Conservation (phyloP, 306 rosid species). For the Dicorynia guianensis region DNA sequence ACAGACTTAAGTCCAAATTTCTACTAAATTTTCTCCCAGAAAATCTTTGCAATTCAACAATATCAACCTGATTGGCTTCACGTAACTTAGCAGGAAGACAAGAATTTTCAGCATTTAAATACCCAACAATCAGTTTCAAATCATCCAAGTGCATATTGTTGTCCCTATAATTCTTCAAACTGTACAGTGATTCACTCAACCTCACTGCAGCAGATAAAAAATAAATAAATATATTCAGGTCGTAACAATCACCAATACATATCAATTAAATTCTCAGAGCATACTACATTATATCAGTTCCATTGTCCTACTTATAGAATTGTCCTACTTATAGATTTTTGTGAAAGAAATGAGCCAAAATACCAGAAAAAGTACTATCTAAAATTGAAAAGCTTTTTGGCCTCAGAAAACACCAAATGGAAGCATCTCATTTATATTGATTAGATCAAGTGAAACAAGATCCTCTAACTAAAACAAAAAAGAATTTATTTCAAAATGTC, state of each 20-base stretch:
- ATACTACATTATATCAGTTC: neutral
- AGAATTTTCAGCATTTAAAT: constrained; percentile 58
- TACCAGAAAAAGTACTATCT: neutral
- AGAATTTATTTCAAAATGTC: neutral
- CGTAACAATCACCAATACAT: constrained; percentile 29
- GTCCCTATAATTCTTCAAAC: constrained; percentile 69
- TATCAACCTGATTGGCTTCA: constrained; percentile 52
- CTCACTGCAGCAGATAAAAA: constrained; percentile 69
- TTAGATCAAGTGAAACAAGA: constrained; percentile 16
- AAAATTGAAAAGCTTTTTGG: constrained; percentile 1
- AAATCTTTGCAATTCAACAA: constrained; percentile 52
- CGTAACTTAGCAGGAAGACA: constrained; percentile 75
- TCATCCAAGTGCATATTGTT: constrained; percentile 62
- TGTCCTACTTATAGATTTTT: constrained; percentile 7
- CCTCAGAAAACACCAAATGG: constrained; percentile 12
- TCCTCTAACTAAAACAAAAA: neutral
- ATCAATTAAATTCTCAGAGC: constrained; percentile 26
- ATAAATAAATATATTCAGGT: constrained; percentile 37
- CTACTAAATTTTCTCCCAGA: constrained; percentile 53
- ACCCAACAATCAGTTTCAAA: constrained; percentile 62
- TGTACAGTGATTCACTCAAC: constrained; percentile 82
- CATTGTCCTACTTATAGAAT: constrained; percentile 19
- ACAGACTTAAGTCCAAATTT: constrained; percentile 57
- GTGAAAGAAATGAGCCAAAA: neutral
- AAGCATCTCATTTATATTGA: neutral